phyloP scores from a whole-genome alignment of 2,329 filamentous ascomycete genomes.

The Helotiales sp. region DNA sequence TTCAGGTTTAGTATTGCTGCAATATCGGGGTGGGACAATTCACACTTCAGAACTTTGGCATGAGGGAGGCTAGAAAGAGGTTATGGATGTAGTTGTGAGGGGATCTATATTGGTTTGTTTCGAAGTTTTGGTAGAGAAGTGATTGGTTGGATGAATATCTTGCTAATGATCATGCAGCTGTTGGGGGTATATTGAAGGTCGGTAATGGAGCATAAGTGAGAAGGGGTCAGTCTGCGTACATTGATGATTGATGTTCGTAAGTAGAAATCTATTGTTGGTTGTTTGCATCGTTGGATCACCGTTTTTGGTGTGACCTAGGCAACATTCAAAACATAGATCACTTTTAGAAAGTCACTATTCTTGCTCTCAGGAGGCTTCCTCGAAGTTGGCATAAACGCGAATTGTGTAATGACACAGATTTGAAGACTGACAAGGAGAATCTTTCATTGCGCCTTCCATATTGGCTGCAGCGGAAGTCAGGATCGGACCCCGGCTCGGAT shows the following conservation, averaged over 20 bases:
- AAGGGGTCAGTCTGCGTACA: neutral
- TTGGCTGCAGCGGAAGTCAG: no score
- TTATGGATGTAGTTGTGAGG: constrained; percentile 7
- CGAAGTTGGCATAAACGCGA: no score
- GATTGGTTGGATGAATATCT: constrained; percentile 19
- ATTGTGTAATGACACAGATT: no score
- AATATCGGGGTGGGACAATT: constrained; percentile 6
- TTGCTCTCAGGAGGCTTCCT: no score
- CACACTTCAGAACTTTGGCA: constrained; percentile 8
- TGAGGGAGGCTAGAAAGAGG: constrained; percentile 16
- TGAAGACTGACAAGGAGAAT: no score
- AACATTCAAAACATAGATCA: no score
- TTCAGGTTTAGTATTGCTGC: constrained; percentile 8
- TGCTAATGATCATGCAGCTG: constrained; percentile 10
- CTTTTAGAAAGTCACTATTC: no score
- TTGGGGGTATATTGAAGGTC: constrained; percentile 12
- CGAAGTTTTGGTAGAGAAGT: constrained; percentile 12
- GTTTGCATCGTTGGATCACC: no score
- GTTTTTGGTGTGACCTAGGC: no score
- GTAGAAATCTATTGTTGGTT: no score
- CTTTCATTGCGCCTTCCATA: no score
- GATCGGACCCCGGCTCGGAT: neutral
- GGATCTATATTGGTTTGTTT: constrained; percentile 11
- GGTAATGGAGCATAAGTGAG: neutral
- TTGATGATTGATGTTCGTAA: no score